Evolutionary conservation across 1,139 yeast genomes (phyloP).

Genomic region (Lizanozyma gosingica): DNA sequence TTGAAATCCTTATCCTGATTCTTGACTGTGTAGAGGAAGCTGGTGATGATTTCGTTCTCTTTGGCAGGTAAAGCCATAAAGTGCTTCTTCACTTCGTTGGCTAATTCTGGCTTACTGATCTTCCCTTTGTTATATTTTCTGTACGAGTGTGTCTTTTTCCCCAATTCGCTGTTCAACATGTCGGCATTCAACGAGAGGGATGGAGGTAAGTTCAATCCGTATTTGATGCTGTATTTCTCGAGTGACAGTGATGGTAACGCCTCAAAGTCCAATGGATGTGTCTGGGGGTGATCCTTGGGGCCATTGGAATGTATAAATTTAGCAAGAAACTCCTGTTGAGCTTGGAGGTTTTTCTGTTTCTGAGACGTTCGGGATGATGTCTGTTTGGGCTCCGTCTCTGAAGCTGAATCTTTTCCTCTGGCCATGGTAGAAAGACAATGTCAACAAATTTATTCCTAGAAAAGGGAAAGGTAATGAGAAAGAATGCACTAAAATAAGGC

Average conservation of each 20-base stretch:
- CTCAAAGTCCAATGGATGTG: constrained; percentile 54
- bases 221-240: constrained; percentile 47
- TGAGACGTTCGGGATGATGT: constrained; percentile 32
- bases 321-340: constrained; percentile 50
- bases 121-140: constrained; percentile 29
- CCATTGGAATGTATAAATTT: constrained; percentile 59
- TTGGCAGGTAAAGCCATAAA: constrained; percentile 52
- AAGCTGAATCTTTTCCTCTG: constrained; percentile 26
- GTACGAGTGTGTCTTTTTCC: constrained; percentile 50
- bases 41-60: constrained; percentile 73
- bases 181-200: constrained; percentile 52
- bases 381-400: constrained; percentile 35
- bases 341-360: constrained; percentile 48
- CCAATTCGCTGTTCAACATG: constrained; percentile 52
- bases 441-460: too few relatives aligned
- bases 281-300: constrained; percentile 41
- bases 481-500: too few relatives aligned
- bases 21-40: constrained; percentile 66
- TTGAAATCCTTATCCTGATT: constrained; percentile 49
- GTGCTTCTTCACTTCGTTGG: constrained; percentile 51
- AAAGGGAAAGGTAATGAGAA: too few relatives aligned
- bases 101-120: constrained; percentile 47
- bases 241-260: constrained; percentile 44
- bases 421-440: not conserved
- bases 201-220: constrained; percentile 40